A percentile compares a stretch with the other conserved stretches of the same genome.
Evolutionary conservation across 164 flowering plant species (phyloP).

Genomic region (Tetracentron sinense): DNA sequence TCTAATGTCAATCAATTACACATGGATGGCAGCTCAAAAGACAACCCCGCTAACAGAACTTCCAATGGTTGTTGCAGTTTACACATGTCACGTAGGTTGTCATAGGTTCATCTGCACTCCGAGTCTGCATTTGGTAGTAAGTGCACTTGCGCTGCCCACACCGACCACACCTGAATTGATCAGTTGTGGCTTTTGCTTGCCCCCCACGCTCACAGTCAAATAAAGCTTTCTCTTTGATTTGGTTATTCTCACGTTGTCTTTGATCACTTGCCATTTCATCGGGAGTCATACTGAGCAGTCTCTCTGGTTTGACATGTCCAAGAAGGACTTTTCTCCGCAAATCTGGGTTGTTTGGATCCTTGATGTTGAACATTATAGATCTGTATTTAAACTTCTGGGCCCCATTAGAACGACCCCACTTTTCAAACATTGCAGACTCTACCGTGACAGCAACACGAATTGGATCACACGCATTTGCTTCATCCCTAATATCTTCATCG

Average conservation of each 20-base stretch:
- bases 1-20: slow-evolving; percentile 17
- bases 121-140: slow-evolving; percentile 86
- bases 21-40: slow-evolving; percentile 3
- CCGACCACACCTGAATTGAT: slow-evolving; percentile 82
- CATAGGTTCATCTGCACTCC: slow-evolving; percentile 99
- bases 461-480: slow-evolving; percentile 66
- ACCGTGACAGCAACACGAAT: slow-evolving; percentile 68
- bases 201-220: slow-evolving; percentile 71
- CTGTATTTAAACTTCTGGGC: slow-evolving; percentile 74
- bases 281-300: slow-evolving; percentile 48
- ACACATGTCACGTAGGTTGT: slow-evolving; percentile 85
- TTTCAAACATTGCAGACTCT: slow-evolving; percentile 80
- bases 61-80: slow-evolving; percentile 92
- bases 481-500: slow-evolving; percentile 41
- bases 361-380: slow-evolving; percentile 81
- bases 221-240: slow-evolving; percentile 70
- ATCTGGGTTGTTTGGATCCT: slow-evolving; percentile 83
- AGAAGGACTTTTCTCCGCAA: slow-evolving; percentile 78
- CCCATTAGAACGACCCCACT: slow-evolving; percentile 69
- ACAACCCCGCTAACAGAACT: slow-evolving; percentile 50
- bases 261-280: slow-evolving; percentile 91
- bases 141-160: slow-evolving; percentile 81
- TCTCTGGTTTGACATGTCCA: slow-evolving; percentile 65
- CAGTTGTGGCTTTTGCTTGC: slow-evolving; percentile 64
- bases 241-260: slow-evolving; percentile 48